Conservation (phyloP, 140 eudicot species). For the Stevia rebaudiana region DNA sequence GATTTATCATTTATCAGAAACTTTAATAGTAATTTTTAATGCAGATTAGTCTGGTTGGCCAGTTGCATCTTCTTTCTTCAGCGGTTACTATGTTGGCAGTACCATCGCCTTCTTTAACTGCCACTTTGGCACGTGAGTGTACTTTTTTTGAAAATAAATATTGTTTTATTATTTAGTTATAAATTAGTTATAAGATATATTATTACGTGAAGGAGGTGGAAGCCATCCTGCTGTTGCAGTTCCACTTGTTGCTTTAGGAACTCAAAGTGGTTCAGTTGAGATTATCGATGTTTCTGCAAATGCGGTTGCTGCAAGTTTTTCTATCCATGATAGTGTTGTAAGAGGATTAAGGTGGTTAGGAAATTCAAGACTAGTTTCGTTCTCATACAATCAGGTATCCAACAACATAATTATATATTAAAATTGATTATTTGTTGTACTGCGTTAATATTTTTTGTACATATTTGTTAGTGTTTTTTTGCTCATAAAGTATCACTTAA, state of each 20-base stretch:
- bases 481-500: background rate
- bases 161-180: constrained; percentile 10
- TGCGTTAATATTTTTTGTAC: background rate
- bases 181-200: constrained; percentile 19
- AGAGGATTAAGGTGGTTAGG: constrained; percentile 99
- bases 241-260: constrained; percentile 93
- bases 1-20: background rate
- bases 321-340: constrained; percentile 72
- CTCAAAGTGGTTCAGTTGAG: constrained; percentile 86
- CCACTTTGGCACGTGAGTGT: constrained; percentile 83
- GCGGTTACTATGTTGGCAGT: constrained; percentile 89
- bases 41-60: constrained; percentile 82
- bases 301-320: constrained; percentile 86
- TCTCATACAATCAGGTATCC: constrained; percentile 74
- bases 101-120: constrained; percentile 93
- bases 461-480: background rate
- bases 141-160: background rate
- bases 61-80: constrained; percentile 93
- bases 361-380: constrained; percentile 89
- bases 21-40: constrained; percentile 4
- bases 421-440: constrained; percentile 6
- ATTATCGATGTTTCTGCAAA: constrained; percentile 84
- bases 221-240: constrained; percentile 93
- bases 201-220: constrained; percentile 69
- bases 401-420: background rate